Evolutionary conservation across 805 yeast species (phyloP).

Genomic region (Suhomyces prunicola): DNA sequence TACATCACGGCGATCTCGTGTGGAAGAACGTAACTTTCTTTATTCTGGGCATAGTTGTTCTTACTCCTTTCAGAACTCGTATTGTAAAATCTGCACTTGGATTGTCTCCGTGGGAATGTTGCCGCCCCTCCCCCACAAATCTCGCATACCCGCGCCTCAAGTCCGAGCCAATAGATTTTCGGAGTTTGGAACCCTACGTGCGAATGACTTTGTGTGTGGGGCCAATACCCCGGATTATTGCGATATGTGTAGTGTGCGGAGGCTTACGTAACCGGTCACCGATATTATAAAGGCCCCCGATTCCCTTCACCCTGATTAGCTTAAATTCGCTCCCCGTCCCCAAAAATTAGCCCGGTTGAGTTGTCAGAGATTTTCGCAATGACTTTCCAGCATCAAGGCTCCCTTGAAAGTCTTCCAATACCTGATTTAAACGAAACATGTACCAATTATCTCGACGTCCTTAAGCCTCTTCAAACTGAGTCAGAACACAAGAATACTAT

Average conservation of each 20-base stretch:
- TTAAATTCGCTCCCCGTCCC: background rate
- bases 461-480: slow-evolving; percentile 80
- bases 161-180: background rate
- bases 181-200: slow-evolving; percentile 2
- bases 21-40: background rate
- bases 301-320: background rate
- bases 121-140: background rate
- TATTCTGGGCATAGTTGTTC: background rate
- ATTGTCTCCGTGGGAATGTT: background rate
- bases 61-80: background rate
- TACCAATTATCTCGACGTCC: slow-evolving; percentile 56
- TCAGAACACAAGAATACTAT: slow-evolving; percentile 62
- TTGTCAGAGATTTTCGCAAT: slow-evolving; percentile 2
- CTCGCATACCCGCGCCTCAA: background rate
- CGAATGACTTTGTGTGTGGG: slow-evolving; percentile 2
- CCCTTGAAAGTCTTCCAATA: slow-evolving; percentile 68
- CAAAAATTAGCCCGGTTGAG: background rate
- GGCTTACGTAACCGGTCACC: slow-evolving; percentile 1
- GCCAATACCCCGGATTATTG: slow-evolving; percentile 5
- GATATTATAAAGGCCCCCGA: background rate
- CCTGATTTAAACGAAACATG: slow-evolving; percentile 73
- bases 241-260: background rate
- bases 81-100: background rate
- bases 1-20: background rate
- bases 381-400: slow-evolving; percentile 59